phyloP scores from a whole-genome alignment of 768 basidiomycete species.

The Hericium alpestre region DNA sequence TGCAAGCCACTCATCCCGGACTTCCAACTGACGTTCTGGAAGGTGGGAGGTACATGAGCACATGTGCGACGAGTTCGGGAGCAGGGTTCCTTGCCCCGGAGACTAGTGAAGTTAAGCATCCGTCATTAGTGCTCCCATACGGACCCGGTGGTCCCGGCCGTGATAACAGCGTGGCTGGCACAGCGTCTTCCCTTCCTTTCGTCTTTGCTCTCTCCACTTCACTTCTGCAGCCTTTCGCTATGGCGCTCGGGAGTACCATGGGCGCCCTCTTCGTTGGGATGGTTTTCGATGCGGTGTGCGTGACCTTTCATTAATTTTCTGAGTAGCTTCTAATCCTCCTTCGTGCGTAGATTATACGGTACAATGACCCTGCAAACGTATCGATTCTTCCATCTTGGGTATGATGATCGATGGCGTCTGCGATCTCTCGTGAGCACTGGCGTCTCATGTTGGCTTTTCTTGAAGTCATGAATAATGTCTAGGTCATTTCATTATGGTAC shows the following conservation, averaged over 20 bases:
- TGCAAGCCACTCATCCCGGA: too few species aligned
- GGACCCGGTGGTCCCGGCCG: too few species aligned
- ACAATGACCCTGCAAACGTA: neutral
- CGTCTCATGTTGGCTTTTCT: neutral
- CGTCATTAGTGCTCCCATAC: too few species aligned
- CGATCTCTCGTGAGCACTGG: neutral
- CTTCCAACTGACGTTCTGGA: too few species aligned
- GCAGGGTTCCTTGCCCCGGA: too few species aligned
- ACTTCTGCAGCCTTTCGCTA: neutral
- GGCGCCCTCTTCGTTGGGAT: neutral
- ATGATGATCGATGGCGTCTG: neutral
- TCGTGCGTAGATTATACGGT: neutral
- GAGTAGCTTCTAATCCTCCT: neutral
- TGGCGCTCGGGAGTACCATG: neutral
- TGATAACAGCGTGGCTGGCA: too few species aligned
- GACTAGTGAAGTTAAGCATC: too few species aligned
- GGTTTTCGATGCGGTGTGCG: neutral
- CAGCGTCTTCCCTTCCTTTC: too few species aligned
- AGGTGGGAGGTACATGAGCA: too few species aligned
- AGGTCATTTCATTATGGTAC: neutral
- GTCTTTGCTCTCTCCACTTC: too few species aligned
- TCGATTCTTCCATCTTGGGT: neutral
- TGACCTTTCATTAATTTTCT: neutral
- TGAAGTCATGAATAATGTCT: neutral
- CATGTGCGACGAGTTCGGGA: too few species aligned